Evolutionary conservation across 257 asterid species (phyloP), one percentile per base, ranked within the genome.

Genomic region (Solanum corneliomulleri): DNA sequence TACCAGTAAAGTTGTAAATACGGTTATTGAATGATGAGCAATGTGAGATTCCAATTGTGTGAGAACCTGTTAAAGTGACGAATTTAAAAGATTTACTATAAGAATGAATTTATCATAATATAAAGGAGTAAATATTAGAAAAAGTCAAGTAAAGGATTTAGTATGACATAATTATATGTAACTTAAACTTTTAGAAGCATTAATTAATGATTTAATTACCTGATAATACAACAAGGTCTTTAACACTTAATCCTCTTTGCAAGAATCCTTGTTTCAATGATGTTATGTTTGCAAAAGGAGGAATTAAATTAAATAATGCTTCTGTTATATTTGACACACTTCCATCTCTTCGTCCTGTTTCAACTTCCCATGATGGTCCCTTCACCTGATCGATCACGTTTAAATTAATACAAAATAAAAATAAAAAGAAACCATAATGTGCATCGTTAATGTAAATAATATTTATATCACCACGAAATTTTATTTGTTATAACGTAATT

Each of bases 341-440:
- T 87, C 93, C 93, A 86, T 92, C 94, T 82, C 89, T 90, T 89
- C 94, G 70, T 35, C 94, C 94, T 1, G 90, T 88, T 88, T 90
- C 92, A 5, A 91, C 94, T 35, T 87, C 91, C 94, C 94, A 92
- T 2, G 35, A 85, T 7, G 91, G 92, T 9, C 93, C 94, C n/a
- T 76, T 41, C 4, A 91, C 25, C 94, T 91, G 91, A 27, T 91
- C 39, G 90, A 31, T 69, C 23, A 85, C 47, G 33, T 5, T 31
- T 35, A 31, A 2, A 42, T 47, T 1, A 58, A 49, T 27, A 64
- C 41, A 11, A 58, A 58, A 33, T 33, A 33, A 33, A 33, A 33
- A 33, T 4, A 33, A 58, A 20, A 58, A 58, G 25, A 58, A 12
- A 58, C 12, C 27, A 58, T 58, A 58, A 58, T 58, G 10, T 58